Evolutionary conservation across 2,329 filamentous ascomycete genomes (phyloP).

Genomic region (Talaromyces sp.): DNA sequence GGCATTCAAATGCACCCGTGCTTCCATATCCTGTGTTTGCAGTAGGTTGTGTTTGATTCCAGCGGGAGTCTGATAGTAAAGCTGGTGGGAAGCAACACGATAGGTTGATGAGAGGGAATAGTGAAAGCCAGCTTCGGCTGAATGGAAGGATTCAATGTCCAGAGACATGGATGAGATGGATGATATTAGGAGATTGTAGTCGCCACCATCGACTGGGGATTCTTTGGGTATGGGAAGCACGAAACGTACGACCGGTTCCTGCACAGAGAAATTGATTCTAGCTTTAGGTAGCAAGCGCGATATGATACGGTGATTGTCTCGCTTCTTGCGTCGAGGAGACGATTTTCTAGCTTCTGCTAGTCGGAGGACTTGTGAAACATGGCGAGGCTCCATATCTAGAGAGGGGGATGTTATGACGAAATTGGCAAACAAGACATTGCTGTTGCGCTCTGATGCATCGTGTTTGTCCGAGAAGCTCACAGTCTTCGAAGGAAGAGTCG

Average conservation of each 20-base stretch:
- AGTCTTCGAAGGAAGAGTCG: constrained; percentile 89
- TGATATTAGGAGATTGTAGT: constrained; percentile 92
- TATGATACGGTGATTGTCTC: constrained; percentile 60
- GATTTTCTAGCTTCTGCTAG: constrained; percentile 58
- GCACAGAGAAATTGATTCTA: constrained; percentile 90
- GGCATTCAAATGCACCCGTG: constrained; percentile 79
- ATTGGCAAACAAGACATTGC: constrained; percentile 94
- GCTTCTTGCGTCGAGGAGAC: constrained; percentile 42
- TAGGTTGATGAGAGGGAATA: constrained; percentile 81
- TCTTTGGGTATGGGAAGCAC: constrained; percentile 71
- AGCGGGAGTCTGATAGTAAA: constrained; percentile 89
- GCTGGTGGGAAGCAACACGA: constrained; percentile 74
- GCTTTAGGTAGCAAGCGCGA: constrained; percentile 91
- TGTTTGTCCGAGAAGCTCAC: constrained; percentile 68
- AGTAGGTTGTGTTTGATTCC: constrained; percentile 81
- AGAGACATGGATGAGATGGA: constrained; percentile 90
- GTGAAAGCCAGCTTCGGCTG: constrained; percentile 72
- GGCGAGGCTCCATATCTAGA: constrained; percentile 84
- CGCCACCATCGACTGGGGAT: constrained; percentile 57
- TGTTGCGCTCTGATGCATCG: constrained; percentile 78
- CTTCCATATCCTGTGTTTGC: constrained; percentile 78
- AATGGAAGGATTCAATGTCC: constrained; percentile 94
- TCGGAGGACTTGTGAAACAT: constrained; percentile 77
- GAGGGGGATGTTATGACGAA: constrained; percentile 94
- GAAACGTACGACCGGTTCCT: constrained; percentile 90